Conservation (phyloP, 2,329 filamentous ascomycete genomes). For the Fusarium mexicanum region DNA sequence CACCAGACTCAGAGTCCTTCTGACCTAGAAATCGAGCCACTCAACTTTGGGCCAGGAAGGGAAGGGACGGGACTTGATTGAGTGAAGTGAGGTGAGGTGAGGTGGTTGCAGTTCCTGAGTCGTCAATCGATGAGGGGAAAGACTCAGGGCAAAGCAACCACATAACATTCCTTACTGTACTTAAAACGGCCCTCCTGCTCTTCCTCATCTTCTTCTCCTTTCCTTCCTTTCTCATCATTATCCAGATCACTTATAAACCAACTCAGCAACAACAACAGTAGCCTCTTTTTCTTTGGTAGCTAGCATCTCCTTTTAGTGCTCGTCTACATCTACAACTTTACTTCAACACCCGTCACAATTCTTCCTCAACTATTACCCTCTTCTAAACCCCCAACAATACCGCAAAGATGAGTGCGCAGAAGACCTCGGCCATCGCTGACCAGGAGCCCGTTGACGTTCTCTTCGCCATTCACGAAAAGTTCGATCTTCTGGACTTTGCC, state of each 20-base stretch:
- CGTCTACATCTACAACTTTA: conserved; percentile 20
- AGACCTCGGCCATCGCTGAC: conserved; percentile 67
- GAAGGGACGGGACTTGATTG: conserved; percentile 12
- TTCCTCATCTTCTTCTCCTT: conserved; percentile 34
- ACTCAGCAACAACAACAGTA: conserved; percentile 31
- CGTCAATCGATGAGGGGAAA: conserved; percentile 37
- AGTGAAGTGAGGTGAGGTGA: conserved; percentile 14
- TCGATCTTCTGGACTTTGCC: conserved; percentile 67
- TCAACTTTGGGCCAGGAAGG: conserved; percentile 21
- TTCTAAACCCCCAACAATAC: conserved; percentile 40
- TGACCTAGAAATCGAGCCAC: conserved; percentile 32
- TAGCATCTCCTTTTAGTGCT: conserved; percentile 25
- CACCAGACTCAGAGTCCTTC: conserved; percentile 31
- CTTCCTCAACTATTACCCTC: conserved; percentile 35
- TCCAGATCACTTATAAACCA: conserved; percentile 31
- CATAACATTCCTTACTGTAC: conserved; percentile 32
- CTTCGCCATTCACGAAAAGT: conserved; percentile 68
- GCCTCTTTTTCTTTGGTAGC: conserved; percentile 8
- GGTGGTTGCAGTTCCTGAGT: conserved; percentile 33
- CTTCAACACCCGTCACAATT: conserved; percentile 28
- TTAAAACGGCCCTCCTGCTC: conserved; percentile 40
- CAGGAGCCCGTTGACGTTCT: conserved; percentile 67
- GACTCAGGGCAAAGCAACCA: conserved; percentile 23
- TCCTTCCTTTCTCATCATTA: conserved; percentile 40
- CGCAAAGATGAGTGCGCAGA: conserved; percentile 65